phyloP scores from a whole-genome alignment of 148 eudicot genomes.

The Persicaria tinctoria region DNA sequence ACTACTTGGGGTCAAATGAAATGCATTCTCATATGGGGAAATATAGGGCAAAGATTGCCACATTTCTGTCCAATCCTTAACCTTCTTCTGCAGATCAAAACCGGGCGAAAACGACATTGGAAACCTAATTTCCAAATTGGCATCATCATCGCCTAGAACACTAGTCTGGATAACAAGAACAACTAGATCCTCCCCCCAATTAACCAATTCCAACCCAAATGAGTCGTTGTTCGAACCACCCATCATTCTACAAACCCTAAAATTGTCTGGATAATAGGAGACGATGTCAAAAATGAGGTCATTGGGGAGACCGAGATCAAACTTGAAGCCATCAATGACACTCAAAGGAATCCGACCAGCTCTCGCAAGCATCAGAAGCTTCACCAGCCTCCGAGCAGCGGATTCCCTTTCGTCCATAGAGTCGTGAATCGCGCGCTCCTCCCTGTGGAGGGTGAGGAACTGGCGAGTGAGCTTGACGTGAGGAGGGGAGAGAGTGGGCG shows the following conservation, averaged over 20 bases:
- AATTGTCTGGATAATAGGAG: slow-evolving; percentile 56
- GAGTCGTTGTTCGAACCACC: background rate
- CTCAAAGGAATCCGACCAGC: slow-evolving; percentile 32
- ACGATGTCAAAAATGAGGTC: slow-evolving; percentile 38
- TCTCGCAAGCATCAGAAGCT: slow-evolving; percentile 48
- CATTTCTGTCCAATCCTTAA: slow-evolving; percentile 47
- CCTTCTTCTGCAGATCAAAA: slow-evolving; percentile 69
- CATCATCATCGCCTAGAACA: slow-evolving; percentile 19
- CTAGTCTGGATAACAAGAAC: slow-evolving; percentile 32
- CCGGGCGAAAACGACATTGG: slow-evolving; percentile 49
- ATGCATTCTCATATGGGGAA: slow-evolving; percentile 69
- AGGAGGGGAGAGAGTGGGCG: slow-evolving; percentile 17
- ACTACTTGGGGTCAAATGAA: slow-evolving; percentile 42
- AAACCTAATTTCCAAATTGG: slow-evolving; percentile 25
- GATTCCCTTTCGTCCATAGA: slow-evolving; percentile 13
- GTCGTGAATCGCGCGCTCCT: slow-evolving; percentile 28
- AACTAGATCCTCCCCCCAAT: slow-evolving; percentile 46
- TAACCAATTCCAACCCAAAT: slow-evolving; percentile 53
- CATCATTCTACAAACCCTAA: slow-evolving; percentile 36
- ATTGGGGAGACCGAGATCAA: slow-evolving; percentile 61
- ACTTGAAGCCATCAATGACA: slow-evolving; percentile 39
- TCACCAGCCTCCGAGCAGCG: slow-evolving; percentile 41
- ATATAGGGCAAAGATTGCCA: slow-evolving; percentile 76
- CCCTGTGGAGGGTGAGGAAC: slow-evolving; percentile 38
- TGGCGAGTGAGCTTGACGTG: slow-evolving; percentile 39